Percentiles rank a stretch among this genome's conserved stretches.
These are phyloP conservation scores for Juglanconis juglandina DNA, from an alignment of 2,329 filamentous ascomycete species.

Conservation along the genomic window DNA sequence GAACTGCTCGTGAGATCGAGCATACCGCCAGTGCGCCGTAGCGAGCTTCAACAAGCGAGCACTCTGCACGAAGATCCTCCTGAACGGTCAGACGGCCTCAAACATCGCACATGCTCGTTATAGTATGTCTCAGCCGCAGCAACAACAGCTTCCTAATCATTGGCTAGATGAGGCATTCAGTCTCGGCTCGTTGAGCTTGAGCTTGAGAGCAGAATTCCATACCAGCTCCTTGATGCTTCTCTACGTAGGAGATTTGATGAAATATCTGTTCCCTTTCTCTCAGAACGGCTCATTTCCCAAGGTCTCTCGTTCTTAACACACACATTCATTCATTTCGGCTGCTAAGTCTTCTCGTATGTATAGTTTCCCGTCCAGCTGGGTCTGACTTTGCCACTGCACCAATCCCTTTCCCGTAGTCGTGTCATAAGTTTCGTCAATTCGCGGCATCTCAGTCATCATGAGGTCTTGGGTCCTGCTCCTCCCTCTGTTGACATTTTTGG, in stretches of 20 bases:
- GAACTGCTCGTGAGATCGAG: too few species aligned
- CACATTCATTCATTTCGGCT: background rate
- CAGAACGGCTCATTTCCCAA: background rate
- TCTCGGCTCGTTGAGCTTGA: background rate
- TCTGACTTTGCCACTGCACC: too few species aligned
- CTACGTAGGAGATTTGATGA: background rate
- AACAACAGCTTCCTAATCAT: background rate
- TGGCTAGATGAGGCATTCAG: background rate
- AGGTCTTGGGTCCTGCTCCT: background rate
- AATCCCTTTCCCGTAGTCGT: background rate
- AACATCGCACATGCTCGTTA: background rate
- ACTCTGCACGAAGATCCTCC: too few species aligned
- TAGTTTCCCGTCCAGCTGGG: background rate
- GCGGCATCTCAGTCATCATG: background rate
- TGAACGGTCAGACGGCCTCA: too few species aligned
- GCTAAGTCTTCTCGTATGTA: background rate
- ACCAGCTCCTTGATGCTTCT: background rate
- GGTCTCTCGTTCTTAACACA: background rate
- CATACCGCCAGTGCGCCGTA: too few species aligned
- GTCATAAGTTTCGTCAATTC: background rate
- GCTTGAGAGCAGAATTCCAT: background rate
- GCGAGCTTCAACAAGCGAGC: too few species aligned
- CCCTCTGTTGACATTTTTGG: background rate
- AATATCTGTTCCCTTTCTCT: background rate
- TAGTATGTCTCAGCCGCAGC: background rate